These are phyloP conservation scores for Tetradesmus lagerheimii DNA, from an alignment of 139 green algal species.

Conservation along the genomic window DNA sequence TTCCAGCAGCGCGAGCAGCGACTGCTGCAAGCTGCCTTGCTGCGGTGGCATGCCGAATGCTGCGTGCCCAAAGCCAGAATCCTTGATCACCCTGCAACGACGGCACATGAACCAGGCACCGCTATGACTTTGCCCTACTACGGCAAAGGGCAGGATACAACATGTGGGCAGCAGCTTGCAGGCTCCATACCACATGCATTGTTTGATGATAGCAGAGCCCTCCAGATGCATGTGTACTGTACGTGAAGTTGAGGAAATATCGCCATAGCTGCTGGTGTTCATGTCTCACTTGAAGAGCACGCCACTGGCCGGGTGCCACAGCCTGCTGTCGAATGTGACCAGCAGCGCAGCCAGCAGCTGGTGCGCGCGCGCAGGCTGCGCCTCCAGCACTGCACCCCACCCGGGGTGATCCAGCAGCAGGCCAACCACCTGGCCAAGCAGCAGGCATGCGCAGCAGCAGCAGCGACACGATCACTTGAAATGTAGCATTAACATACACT, in stretches of 20 bases:
- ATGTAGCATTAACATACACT: too few species aligned
- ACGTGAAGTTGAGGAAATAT: too few species aligned
- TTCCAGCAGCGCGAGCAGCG: slow-evolving; percentile 60
- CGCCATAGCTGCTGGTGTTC: too few species aligned
- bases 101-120: too few species aligned
- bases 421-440: background rate
- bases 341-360: slow-evolving; percentile 72
- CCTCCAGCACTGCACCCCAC: slow-evolving; percentile 70
- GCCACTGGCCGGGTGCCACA: slow-evolving; percentile 80
- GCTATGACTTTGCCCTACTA: too few species aligned
- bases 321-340: slow-evolving; percentile 74
- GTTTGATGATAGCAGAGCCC: too few species aligned
- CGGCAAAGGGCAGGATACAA: too few species aligned
- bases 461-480: background rate
- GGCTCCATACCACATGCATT: too few species aligned
- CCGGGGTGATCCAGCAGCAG: slow-evolving; percentile 43
- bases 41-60: background rate
- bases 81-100: slow-evolving; percentile 66
- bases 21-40: slow-evolving; percentile 9
- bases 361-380: slow-evolving; percentile 53
- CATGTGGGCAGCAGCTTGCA: too few species aligned
- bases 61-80: slow-evolving; percentile 62
- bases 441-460: background rate
- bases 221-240: too few species aligned
- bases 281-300: slow-evolving; percentile 33